Conservation (phyloP, 2,329 filamentous ascomycete genomes). For the Aspergillus sp. region DNA sequence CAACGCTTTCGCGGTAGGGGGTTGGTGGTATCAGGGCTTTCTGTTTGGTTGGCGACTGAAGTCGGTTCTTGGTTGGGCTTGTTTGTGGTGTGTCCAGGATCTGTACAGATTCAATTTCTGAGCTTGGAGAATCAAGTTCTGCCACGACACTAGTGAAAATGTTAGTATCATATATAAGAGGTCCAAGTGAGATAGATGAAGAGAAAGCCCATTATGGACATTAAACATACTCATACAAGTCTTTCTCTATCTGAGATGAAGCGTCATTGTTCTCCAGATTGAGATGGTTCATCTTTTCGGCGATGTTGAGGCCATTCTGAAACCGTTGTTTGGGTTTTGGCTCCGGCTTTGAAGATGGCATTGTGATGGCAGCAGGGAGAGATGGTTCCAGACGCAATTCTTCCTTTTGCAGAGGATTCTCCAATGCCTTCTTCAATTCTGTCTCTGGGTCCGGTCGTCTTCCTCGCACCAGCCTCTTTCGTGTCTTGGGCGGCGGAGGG, state of each 20-base stretch:
- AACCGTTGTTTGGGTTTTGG: conserved; percentile 12
- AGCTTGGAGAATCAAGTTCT: conserved; percentile 4
- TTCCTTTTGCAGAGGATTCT: conserved; percentile 6
- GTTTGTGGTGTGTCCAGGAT: conserved; percentile 35
- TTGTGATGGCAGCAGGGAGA: conserved; percentile 13
- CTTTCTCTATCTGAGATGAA: conserved; percentile 12
- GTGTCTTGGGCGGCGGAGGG: conserved; percentile 16
- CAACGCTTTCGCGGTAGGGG: conserved; percentile 46
- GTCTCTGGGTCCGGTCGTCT: conserved; percentile 19
- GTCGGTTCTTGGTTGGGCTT: conserved; percentile 38
- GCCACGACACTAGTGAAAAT: conserved; percentile 3
- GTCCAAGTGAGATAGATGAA: not conserved
- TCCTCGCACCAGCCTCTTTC: conserved; percentile 31
- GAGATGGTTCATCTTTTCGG: conserved; percentile 17
- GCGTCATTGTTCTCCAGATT: conserved; percentile 17
- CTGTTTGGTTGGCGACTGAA: conserved; percentile 47
- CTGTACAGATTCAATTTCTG: conserved; percentile 5
- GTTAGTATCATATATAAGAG: conserved; percentile 7
- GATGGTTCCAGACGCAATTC: conserved; percentile 15
- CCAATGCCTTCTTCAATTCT: conserved; percentile 11
- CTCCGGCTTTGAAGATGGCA: conserved; percentile 7
- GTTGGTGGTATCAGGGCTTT: conserved; percentile 43
- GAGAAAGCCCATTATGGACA: not conserved
- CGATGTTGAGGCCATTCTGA: conserved; percentile 16
- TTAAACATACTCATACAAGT: conserved; percentile 13